phyloP scores from a whole-genome alignment of 2,329 filamentous ascomycete genomes.

The Aspergillus sclerotialis region DNA sequence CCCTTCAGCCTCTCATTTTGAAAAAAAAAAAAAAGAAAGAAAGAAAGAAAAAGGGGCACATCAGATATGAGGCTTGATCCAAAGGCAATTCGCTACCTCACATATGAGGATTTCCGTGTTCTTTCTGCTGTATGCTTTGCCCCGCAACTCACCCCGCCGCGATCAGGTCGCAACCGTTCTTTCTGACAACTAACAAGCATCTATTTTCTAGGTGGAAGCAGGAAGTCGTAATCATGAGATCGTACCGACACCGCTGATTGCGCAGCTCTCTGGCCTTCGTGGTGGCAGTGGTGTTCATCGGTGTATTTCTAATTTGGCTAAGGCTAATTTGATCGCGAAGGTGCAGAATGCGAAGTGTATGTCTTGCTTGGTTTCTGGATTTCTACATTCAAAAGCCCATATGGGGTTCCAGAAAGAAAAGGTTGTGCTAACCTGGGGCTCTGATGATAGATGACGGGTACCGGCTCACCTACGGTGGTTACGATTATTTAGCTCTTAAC shows the following conservation, averaged over 20 bases:
- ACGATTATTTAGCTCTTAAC: constrained; percentile 96
- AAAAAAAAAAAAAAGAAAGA: no score
- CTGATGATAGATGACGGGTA: constrained; percentile 70
- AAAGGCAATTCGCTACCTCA: constrained; percentile 85
- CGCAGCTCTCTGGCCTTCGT: constrained; percentile 72
- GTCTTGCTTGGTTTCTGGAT: constrained; percentile 1
- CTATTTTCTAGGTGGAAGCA: constrained; percentile 65
- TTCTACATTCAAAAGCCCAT: not conserved
- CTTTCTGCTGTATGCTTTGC: constrained; percentile 65
- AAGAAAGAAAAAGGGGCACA: not conserved
- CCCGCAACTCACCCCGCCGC: constrained; percentile 16
- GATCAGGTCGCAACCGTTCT: constrained; percentile 13
- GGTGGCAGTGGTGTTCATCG: constrained; percentile 73
- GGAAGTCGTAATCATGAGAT: constrained; percentile 96
- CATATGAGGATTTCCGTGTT: constrained; percentile 88
- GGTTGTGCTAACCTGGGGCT: constrained; percentile 2
- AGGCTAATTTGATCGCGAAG: constrained; percentile 81
- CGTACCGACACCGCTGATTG: constrained; percentile 83
- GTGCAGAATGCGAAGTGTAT: constrained; percentile 85
- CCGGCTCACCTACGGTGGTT: constrained; percentile 87
- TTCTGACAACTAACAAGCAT: constrained; percentile 31
- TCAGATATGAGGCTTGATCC: constrained; percentile 85
- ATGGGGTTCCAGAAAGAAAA: constrained; percentile 5
- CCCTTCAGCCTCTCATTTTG: not conserved
- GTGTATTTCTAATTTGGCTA: constrained; percentile 84